phyloP scores from a whole-genome alignment of 371 early-diverging fungal species.

The Circinella umbellata region DNA sequence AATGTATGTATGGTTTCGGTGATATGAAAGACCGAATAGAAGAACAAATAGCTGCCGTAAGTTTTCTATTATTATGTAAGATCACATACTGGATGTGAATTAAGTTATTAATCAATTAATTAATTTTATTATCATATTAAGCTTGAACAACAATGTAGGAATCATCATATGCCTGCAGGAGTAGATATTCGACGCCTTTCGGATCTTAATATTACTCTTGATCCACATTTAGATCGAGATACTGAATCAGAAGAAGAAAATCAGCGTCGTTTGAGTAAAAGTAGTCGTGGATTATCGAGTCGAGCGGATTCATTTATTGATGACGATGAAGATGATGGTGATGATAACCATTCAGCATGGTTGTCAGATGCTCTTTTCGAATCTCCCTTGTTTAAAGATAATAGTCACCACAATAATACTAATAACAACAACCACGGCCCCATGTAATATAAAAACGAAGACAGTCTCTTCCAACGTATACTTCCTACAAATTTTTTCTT shows the following conservation, averaged over 20 bases:
- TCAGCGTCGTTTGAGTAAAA: background rate
- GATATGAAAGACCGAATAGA: constrained; percentile 50
- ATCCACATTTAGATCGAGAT: constrained; percentile 32
- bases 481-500: no score
- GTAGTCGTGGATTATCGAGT: background rate
- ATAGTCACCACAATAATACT: no score
- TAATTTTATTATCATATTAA: constrained; percentile 8
- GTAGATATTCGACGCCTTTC: constrained; percentile 43
- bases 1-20: constrained; percentile 30
- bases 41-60: constrained; percentile 27
- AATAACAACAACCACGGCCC: background rate
- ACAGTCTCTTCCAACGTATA: no score
- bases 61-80: background rate
- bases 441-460: background rate
- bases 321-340: background rate
- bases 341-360: constrained; percentile 1
- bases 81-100: background rate
- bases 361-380: background rate
- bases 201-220: constrained; percentile 50
- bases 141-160: constrained; percentile 41
- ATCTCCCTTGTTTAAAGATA: constrained; percentile 2
- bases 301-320: background rate
- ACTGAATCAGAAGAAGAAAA: constrained; percentile 7
- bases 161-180: constrained; percentile 28
- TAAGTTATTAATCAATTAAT: background rate